Evolutionary conservation across 345 rosid species (phyloP).

Genomic region (Fremontodendron californicum): DNA sequence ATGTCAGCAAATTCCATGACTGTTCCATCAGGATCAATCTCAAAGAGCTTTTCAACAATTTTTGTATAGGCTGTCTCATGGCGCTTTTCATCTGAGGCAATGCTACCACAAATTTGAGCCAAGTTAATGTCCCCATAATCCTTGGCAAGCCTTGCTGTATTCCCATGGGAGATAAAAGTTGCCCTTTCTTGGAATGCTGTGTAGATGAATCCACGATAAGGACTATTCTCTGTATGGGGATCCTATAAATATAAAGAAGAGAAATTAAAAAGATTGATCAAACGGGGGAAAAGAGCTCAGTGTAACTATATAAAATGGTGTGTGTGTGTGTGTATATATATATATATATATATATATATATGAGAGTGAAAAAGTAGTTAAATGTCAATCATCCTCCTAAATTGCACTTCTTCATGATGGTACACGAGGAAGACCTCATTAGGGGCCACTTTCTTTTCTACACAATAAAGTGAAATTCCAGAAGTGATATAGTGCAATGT

Average conservation of each 20-base stretch:
- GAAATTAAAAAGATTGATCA: neutral
- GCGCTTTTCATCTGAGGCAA: constrained; percentile 90
- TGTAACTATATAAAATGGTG: too few relatives aligned
- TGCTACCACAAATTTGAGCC: constrained; percentile 85
- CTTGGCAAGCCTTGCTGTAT: constrained; percentile 87
- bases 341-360: too few relatives aligned
- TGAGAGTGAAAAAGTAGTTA: neutral
- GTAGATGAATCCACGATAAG: constrained; percentile 82
- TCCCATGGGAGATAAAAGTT: constrained; percentile 88
- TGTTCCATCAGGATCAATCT: constrained; percentile 79
- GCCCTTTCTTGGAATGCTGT: constrained; percentile 97
- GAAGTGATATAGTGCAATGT: neutral
- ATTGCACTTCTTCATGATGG: neutral
- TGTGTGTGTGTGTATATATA: too few relatives aligned
- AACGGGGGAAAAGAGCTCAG: neutral
- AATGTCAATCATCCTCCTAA: neutral
- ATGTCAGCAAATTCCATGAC: constrained; percentile 76
- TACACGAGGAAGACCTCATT: neutral
- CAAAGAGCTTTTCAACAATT: constrained; percentile 79
- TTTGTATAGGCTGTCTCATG: constrained; percentile 91
- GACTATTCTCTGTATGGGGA: constrained; percentile 74
- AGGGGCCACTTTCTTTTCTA: neutral
- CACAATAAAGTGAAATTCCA: neutral
- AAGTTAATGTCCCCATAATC: constrained; percentile 66
- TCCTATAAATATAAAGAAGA: constrained; percentile 39